phyloP scores from a whole-genome alignment of 2,329 filamentous ascomycete species.

The Ambrosiella beaveri region DNA sequence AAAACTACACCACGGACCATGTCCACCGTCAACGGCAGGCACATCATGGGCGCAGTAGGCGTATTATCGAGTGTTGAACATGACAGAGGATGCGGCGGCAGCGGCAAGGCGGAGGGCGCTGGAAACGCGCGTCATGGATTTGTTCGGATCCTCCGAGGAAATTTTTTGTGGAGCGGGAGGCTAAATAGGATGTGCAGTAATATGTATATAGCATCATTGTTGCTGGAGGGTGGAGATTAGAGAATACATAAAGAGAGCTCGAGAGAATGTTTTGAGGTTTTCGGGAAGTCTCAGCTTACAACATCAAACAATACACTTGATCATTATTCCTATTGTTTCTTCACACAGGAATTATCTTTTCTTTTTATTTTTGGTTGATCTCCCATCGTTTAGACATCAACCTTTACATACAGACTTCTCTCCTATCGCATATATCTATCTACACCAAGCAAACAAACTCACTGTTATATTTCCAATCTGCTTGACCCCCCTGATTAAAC shows the following conservation, averaged over 20 bases:
- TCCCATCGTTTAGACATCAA: no score
- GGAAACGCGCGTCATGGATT: not conserved
- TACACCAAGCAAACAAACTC: no score
- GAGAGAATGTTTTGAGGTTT: not conserved
- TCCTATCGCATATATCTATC: no score
- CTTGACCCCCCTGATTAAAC: no score
- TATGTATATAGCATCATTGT: not conserved
- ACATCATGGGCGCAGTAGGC: not conserved
- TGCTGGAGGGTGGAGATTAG: not conserved
- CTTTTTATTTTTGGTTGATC: no score
- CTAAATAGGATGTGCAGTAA: not conserved
- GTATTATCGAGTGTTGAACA: not conserved
- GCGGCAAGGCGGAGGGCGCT: not conserved
- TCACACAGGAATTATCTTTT: no score
- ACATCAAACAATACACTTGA: no score
- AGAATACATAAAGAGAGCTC: not conserved
- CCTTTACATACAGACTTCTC: no score
- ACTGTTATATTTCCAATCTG: no score
- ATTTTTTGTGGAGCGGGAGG: not conserved
- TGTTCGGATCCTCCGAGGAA: not conserved
- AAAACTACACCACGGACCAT: not conserved
- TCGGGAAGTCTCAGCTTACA: not conserved
- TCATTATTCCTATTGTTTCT: no score
- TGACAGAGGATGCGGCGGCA: not conserved
- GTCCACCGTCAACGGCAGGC: not conserved